Evolutionary conservation across 2,329 filamentous ascomycete genomes (phyloP), one percentile per base, ranked within the genome.

Genomic region (Fusarium sp.): DNA sequence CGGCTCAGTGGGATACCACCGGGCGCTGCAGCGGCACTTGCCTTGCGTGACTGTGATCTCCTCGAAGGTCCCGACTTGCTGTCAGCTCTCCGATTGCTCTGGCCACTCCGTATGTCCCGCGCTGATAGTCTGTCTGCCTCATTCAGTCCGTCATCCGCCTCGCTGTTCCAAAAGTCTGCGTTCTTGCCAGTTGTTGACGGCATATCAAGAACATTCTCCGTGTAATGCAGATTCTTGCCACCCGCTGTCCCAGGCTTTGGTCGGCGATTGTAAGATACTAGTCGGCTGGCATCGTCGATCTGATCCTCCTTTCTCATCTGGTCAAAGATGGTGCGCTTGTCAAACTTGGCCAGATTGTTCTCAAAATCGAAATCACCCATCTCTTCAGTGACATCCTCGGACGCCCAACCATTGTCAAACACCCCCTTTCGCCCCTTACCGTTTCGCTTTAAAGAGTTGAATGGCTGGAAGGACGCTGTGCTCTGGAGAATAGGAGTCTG

Each of bases 291-390:
- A 65, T 98, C 95, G n/a, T 95, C 94, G 10, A 96, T 91, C 33
- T 91, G 92, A 77, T 98, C 96, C 65, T 97, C 94, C 74, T 93
- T 94, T 68, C 94, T 89, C 82, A 98, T 96, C 82, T 98, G 92
- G 74, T 96, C 93, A 80, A 99, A 99, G 10, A 98, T 91, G 2
- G 92, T 92, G 64, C 92, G 91, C 84, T 98, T 98, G 85, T 98
- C 95, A 77, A 98, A 98, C 79, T 98, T 97, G 55, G 94, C 95
- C 35, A 98, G 87, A 74, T 95, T 95, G 63, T 91, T 92, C 77
- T 94, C 92, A 78, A 98, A 98, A 81, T 98, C 96, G 77, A 98
- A 98, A 70, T 98, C 96, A 12, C 93, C 94, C 86, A 96, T 90
- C 80, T 97, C 96, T 83, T 98, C 96, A 0, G 94, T 98, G 24